These are phyloP conservation scores for Vanrija pseudolonga DNA, from an alignment of 1,284 basidiomycete genomes.

Conservation along the genomic window DNA sequence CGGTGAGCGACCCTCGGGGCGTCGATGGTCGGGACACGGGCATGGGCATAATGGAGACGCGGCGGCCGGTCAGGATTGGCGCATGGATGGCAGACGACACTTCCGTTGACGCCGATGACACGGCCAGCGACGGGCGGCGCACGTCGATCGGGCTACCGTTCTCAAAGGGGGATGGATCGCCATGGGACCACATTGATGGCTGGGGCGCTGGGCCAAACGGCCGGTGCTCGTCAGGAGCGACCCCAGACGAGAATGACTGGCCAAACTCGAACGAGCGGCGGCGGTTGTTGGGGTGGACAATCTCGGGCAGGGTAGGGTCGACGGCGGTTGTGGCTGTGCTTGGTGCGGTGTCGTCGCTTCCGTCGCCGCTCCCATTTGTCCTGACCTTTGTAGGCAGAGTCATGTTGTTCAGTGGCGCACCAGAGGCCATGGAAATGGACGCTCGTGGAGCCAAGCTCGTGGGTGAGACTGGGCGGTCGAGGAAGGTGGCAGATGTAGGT, in stretches of 20 bases:
- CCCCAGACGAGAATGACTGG: neutral
- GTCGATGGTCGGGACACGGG: too few species aligned
- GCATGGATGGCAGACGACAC: neutral
- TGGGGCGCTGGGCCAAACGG: neutral
- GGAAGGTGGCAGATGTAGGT: neutral
- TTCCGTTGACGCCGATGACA: neutral
- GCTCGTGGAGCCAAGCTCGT: neutral
- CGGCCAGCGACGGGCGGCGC: slow-evolving; percentile 1
- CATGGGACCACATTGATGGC: too few species aligned
- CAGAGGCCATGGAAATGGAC: neutral
- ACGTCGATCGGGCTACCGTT: neutral
- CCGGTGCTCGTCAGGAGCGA: neutral
- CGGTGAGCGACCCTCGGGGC: neutral
- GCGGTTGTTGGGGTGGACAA: neutral
- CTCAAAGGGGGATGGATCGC: too few species aligned
- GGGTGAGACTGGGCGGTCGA: neutral
- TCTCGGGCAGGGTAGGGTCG: neutral
- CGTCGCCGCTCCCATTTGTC: neutral
- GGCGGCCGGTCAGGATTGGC: neutral
- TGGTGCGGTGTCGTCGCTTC: neutral
- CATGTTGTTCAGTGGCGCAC: too few species aligned
- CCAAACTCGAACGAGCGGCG: neutral
- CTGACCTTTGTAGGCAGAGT: too few species aligned
- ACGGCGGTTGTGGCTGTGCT: neutral
- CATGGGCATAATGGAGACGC: neutral